Conservation (phyloP, 129 eudicot genomes). For the Escallonia herrerae region DNA sequence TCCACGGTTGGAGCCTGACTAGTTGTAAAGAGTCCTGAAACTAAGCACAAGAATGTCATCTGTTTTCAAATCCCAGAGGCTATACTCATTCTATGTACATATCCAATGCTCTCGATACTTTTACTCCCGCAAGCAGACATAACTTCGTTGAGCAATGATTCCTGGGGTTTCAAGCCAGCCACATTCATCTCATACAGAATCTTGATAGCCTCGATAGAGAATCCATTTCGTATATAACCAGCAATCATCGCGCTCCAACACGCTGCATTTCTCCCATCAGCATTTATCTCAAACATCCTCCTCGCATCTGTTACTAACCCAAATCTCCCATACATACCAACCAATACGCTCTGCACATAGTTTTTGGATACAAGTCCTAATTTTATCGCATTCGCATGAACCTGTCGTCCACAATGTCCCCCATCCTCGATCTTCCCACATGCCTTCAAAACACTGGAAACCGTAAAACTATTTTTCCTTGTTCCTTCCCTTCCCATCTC, state of each 20-base stretch:
- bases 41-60: too few species aligned
- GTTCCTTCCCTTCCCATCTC: slow-evolving; percentile 74
- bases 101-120: slow-evolving; percentile 10
- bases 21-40: too few species aligned
- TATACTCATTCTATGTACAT: not conserved
- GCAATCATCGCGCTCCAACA: slow-evolving; percentile 73
- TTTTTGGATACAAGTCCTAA: slow-evolving; percentile 46
- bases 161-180: slow-evolving; percentile 51
- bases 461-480: slow-evolving; percentile 56
- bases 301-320: slow-evolving; percentile 58
- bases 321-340: slow-evolving; percentile 67
- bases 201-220: slow-evolving; percentile 52
- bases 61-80: not conserved
- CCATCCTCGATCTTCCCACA: slow-evolving; percentile 49
- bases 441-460: slow-evolving; percentile 72
- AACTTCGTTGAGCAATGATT: slow-evolving; percentile 43
- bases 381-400: slow-evolving; percentile 66
- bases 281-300: slow-evolving; percentile 37
- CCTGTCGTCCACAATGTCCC: slow-evolving; percentile 62
- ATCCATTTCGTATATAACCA: slow-evolving; percentile 47
- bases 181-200: slow-evolving; percentile 64
- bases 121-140: slow-evolving; percentile 44
- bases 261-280: slow-evolving; percentile 30
- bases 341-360: slow-evolving; percentile 65
- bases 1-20: too few species aligned